Percentiles rank a stretch among this genome's conserved stretches.
Conservation (phyloP, 2,329 filamentous ascomycete genomes). For the Xylariaceae sp. region DNA sequence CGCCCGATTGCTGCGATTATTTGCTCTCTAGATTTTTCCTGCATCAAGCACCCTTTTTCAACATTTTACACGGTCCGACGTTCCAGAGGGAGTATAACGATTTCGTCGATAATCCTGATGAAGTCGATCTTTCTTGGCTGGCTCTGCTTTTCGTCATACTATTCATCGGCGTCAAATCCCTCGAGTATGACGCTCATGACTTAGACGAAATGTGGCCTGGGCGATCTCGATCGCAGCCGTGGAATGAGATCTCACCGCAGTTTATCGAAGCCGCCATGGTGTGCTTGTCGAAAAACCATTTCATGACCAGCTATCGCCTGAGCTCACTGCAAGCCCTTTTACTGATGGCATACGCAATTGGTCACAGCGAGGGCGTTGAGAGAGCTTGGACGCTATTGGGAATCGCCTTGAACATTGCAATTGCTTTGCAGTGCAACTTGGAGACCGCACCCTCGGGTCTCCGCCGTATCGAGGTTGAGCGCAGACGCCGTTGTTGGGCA, state of each 20-base stretch:
- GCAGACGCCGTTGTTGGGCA: constrained; percentile 12
- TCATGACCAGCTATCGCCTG: constrained; percentile 11
- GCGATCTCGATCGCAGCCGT: not conserved
- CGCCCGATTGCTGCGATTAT: constrained; percentile 6
- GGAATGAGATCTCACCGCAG: not conserved
- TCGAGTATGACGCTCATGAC: constrained; percentile 6
- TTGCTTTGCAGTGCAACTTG: constrained; percentile 12
- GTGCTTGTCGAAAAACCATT: constrained; percentile 11
- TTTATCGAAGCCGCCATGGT: constrained; percentile 13
- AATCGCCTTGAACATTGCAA: constrained; percentile 12
- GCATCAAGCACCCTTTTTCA: constrained; percentile 9
- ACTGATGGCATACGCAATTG: constrained; percentile 11
- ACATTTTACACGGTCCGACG: constrained; percentile 11
- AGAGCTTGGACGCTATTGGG: constrained; percentile 11
- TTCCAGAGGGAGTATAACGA: constrained; percentile 12
- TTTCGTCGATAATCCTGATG: constrained; percentile 8
- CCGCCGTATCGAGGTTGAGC: constrained; percentile 6
- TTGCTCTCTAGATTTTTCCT: constrained; percentile 9
- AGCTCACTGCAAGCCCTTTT: constrained; percentile 10
- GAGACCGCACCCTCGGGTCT: constrained; percentile 5
- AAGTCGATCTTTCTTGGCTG: constrained; percentile 9
- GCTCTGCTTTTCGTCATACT: constrained; percentile 11
- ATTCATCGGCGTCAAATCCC: constrained; percentile 7
- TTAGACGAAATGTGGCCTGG: constrained; percentile 2
- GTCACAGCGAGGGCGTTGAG: constrained; percentile 12